These are phyloP conservation scores for Sedum album DNA, from an alignment of 164 flowering plant species.

Conservation along the genomic window DNA sequence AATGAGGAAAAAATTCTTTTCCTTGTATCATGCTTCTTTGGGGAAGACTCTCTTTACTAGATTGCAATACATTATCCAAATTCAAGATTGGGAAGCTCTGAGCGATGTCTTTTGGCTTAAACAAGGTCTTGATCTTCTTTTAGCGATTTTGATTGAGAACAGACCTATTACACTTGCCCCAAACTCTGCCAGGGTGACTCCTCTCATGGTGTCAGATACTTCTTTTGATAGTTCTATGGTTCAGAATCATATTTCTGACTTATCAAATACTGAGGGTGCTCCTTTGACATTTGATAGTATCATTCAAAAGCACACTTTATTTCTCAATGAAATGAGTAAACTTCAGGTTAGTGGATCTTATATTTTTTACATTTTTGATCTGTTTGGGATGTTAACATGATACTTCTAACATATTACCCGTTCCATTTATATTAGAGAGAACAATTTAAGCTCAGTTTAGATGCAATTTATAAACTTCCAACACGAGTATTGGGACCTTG, in stretches of 20 bases:
- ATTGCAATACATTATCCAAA: conserved; percentile 85
- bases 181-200: conserved; percentile 81
- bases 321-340: conserved; percentile 74
- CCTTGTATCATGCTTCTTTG: conserved; percentile 83
- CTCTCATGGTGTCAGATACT: conserved; percentile 44
- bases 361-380: neutral
- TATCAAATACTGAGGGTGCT: conserved; percentile 55
- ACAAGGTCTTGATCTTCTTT: conserved; percentile 96
- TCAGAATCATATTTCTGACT: conserved; percentile 44
- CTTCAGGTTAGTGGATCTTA: conserved; percentile 54
- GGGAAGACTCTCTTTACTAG: conserved; percentile 72
- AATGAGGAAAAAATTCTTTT: conserved; percentile 65
- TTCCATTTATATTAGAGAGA: neutral
- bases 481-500: neutral
- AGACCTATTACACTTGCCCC: conserved; percentile 93
- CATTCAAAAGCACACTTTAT: conserved; percentile 63
- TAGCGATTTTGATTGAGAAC: conserved; percentile 81
- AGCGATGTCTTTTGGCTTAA: conserved; percentile 99
- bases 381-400: neutral
- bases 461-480: no score
- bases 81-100: conserved; percentile 95
- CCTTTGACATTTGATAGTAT: conserved; percentile 66
- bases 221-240: conserved; percentile 43
- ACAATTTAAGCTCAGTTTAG: neutral
- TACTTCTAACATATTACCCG: neutral